phyloP scores from a whole-genome alignment of 2,329 filamentous ascomycete species.

The Corynespora cassiicola region DNA sequence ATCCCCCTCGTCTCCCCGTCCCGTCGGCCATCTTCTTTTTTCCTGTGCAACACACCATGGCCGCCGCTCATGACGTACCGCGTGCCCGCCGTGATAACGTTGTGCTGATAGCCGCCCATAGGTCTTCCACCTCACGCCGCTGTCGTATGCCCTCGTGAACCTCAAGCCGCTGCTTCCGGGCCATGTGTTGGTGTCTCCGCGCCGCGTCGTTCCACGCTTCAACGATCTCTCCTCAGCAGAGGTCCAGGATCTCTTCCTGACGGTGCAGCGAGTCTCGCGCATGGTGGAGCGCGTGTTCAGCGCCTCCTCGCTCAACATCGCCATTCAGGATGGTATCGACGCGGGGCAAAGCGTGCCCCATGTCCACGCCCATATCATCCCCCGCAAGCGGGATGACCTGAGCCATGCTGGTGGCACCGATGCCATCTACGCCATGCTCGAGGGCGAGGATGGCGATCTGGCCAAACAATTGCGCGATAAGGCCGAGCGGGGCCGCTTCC shows the following conservation, averaged over 20 bases:
- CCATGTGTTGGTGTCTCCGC: conserved; percentile 89
- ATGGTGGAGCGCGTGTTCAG: conserved; percentile 71
- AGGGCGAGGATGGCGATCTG: conserved; percentile 84
- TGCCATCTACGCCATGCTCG: conserved; percentile 81
- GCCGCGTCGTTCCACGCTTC: conserved; percentile 71
- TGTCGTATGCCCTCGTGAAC: conserved; percentile 90
- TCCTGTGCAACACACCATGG: conserved; percentile 4
- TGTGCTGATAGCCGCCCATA: conserved; percentile 44
- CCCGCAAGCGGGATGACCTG: conserved; percentile 67
- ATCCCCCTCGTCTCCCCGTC: conserved; percentile 10
- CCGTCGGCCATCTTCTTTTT: neutral
- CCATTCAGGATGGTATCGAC: conserved; percentile 89
- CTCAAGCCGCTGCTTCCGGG: conserved; percentile 92
- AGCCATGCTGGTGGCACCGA: conserved; percentile 68
- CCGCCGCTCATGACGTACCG: conserved; percentile 3
- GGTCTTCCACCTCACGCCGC: conserved; percentile 84
- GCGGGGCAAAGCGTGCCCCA: conserved; percentile 95
- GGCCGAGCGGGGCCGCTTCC: conserved; percentile 63
- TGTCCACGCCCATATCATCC: conserved; percentile 92
- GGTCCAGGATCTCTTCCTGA: conserved; percentile 84
- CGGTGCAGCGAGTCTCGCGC: conserved; percentile 80
- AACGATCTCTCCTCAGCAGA: conserved; percentile 75
- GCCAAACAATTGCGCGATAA: conserved; percentile 71
- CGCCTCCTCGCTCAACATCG: conserved; percentile 85
- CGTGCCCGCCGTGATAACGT: conserved; percentile 11